Base-by-base conservation (phyloP, 140 eudicot species). In the Oenanthe javanica region DNA sequence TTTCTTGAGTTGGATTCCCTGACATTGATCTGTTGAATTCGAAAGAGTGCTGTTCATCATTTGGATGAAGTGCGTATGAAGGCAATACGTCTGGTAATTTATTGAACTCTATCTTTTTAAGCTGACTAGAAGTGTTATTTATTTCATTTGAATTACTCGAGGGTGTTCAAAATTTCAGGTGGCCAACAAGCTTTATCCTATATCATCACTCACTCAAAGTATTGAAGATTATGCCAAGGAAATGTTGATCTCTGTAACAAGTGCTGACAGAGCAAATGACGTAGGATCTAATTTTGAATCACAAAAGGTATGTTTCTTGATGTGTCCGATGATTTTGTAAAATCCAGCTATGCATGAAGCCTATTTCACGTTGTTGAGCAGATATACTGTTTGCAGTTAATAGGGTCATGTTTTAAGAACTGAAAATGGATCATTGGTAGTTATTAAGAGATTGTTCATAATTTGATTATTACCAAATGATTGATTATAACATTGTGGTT, bases 51-150 rank as follows among this genome's bases (percentile, higher is more conserved):
- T 75, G 96, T 87, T 80, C 98, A 95, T 83, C 97, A 91, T 84
- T 82, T 92, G 96, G 99, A 95, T 84, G 98, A 95, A 88, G 97
- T 95, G 78, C 92, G 97, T 57, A 91, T 87, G 88, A 95, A 95
- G 85, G 99, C 99, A 69, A 93, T 93, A 84, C 97, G 99, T 66
- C 88, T 95, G 98, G 99, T 95, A 94, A 36, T 87, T 50, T 80
- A 54, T 18, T 59, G 38, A 72, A 74, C 81, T 55, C n/a, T 8
- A 66, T 70, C 42, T 52, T 54, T 43, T 66, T 63, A 1, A 61
- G 43, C 75, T 73, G 47, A 77, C 79, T 42, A 21, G 73, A 79
- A 55, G 73, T 74, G 66, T 70, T 81, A 2, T 69, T n/a, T 40
- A 23, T 19, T 31, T 79, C 47, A 79, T 18, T 48, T 75, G 36